A percentile compares a stretch with the other conserved stretches of the same genome.
These are phyloP conservation scores for Sporothrix humicola DNA, from an alignment of 2,329 filamentous ascomycete genomes.

Conservation along the genomic window DNA sequence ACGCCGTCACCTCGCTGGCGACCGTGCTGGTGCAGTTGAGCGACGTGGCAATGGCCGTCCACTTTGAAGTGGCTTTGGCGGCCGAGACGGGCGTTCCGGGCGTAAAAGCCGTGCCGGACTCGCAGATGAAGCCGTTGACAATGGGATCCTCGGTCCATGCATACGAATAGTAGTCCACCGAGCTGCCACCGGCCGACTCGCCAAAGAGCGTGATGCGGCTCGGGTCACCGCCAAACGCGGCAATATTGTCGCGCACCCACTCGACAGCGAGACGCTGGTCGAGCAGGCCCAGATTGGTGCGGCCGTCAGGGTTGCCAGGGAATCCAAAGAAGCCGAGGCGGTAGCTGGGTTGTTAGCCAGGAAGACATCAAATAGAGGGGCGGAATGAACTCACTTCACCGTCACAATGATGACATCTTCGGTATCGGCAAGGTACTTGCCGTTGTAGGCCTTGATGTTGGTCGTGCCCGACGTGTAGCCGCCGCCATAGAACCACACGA, in stretches of 20 bases:
- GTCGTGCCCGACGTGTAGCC: conserved; percentile 44
- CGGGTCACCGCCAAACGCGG: conserved; percentile 53
- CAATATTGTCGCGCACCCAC: conserved; percentile 56
- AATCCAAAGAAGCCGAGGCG: conserved; percentile 53
- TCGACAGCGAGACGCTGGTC: conserved; percentile 58
- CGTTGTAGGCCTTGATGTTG: conserved; percentile 49
- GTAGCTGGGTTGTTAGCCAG: conserved; percentile 42
- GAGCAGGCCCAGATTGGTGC: conserved; percentile 53
- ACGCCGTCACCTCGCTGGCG: conserved; percentile 43
- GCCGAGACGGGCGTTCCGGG: conserved; percentile 46
- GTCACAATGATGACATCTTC: conserved; percentile 55
- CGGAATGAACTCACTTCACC: conserved; percentile 44
- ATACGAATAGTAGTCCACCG: conserved; percentile 55
- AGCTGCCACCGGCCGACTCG: conserved; percentile 51
- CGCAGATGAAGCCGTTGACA: conserved; percentile 52
- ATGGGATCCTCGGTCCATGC: conserved; percentile 58
- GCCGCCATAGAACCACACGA: conserved; percentile 50
- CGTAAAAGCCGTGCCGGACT: conserved; percentile 53
- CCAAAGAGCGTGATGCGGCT: conserved; percentile 50
- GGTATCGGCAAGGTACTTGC: conserved; percentile 50
- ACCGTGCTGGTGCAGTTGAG: conserved; percentile 47
- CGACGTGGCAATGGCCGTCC: conserved; percentile 49
- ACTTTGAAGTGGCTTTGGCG: conserved; percentile 49
- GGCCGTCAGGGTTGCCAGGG: conserved; percentile 43
- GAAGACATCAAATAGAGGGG: neutral